Percentiles rank a stretch among this genome's conserved stretches.
These are phyloP conservation scores for Alternaria incomplexa DNA, from an alignment of 2,329 filamentous ascomycete genomes.

Conservation along the genomic window DNA sequence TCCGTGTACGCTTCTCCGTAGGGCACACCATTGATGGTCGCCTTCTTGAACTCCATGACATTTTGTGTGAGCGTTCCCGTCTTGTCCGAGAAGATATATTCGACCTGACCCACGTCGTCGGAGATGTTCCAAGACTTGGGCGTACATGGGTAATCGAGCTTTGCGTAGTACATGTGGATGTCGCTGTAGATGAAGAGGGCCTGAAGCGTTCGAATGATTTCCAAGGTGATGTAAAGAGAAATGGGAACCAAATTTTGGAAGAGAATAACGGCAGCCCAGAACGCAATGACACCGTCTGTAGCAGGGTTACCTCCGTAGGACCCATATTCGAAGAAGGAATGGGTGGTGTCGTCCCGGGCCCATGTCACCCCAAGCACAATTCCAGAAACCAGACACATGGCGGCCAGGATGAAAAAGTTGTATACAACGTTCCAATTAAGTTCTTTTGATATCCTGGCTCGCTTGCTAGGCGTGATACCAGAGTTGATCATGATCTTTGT, in stretches of 20 bases:
- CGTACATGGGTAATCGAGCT: slow-evolving; percentile 90
- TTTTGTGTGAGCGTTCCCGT: slow-evolving; percentile 90
- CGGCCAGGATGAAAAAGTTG: slow-evolving; percentile 88
- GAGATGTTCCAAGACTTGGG: slow-evolving; percentile 99
- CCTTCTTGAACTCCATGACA: slow-evolving; percentile 99
- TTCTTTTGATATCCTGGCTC: slow-evolving; percentile 86
- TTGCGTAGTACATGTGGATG: slow-evolving; percentile 94
- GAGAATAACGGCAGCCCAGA: slow-evolving; percentile 91
- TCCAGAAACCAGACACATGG: slow-evolving; percentile 86
- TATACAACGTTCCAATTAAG: slow-evolving; percentile 97
- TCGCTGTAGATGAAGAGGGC: slow-evolving; percentile 98
- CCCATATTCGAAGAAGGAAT: slow-evolving; percentile 83
- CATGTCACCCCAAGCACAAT: slow-evolving; percentile 86
- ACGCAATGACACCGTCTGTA: slow-evolving; percentile 91
- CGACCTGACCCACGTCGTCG: slow-evolving; percentile 95
- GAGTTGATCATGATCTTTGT: slow-evolving; percentile 99
- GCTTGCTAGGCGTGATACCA: slow-evolving; percentile 92
- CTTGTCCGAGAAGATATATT: slow-evolving; percentile 98
- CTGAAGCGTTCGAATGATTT: slow-evolving; percentile 92
- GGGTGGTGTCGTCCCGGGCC: slow-evolving; percentile 74
- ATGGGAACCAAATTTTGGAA: slow-evolving; percentile 99
- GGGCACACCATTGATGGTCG: slow-evolving; percentile 90
- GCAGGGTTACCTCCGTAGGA: slow-evolving; percentile 75
- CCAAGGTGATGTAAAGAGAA: slow-evolving; percentile 94
- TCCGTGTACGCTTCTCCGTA: slow-evolving; percentile 99